Evolutionary conservation across 306 rosid species (phyloP).

Genomic region (Amphicarpaea edgeworthii): DNA sequence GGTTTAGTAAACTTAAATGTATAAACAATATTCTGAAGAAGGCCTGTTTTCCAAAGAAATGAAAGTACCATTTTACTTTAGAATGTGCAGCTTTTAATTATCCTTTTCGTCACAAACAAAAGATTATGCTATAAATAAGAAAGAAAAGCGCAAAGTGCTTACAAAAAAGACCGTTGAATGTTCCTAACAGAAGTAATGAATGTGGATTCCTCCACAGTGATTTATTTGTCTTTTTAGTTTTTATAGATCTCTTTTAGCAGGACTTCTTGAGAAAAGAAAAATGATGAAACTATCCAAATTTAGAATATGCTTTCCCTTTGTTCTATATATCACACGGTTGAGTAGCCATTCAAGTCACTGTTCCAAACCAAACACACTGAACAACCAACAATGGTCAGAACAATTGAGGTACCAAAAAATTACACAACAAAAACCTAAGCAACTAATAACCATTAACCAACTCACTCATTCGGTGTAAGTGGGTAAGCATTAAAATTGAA

Average conservation of each 20-base stretch:
- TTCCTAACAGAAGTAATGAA: constrained; percentile 11
- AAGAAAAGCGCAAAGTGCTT: background rate
- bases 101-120: background rate
- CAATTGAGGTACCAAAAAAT: constrained; percentile 18
- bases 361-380: constrained; percentile 22
- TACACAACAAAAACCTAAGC: background rate
- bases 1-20: background rate
- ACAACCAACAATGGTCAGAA: constrained; percentile 28
- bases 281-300: constrained; percentile 12
- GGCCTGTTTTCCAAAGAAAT: background rate
- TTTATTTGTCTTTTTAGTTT: background rate
- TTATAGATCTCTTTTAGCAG: background rate
- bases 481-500: constrained; percentile 29
- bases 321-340: background rate
- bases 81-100: background rate
- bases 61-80: constrained; percentile 8
- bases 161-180: constrained; percentile 4
- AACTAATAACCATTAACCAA: constrained; percentile 6
- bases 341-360: constrained; percentile 19
- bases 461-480: background rate
- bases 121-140: background rate
- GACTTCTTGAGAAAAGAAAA: background rate
- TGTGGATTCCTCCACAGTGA: constrained; percentile 6
- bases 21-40: background rate
- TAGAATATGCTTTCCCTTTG: constrained; percentile 6